Conservation (phyloP, 352 stramenopile genomes). For the Labyrinthula sp. region DNA sequence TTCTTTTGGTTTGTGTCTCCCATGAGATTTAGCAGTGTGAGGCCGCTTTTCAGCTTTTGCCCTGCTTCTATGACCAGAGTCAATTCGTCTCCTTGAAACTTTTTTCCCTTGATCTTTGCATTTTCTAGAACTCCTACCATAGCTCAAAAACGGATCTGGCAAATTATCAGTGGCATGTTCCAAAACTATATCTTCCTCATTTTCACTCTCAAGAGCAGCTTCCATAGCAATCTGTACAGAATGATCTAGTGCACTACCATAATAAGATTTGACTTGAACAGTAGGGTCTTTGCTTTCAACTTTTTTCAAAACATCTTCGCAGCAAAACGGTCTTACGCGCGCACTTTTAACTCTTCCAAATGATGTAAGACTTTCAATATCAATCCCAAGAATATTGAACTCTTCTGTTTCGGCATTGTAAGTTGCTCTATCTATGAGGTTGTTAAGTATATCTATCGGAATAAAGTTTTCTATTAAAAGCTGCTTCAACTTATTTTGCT, state of each 20-base stretch:
- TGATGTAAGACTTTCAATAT: slow-evolving; percentile 43
- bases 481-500: slow-evolving; percentile 80
- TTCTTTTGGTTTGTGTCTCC: no score
- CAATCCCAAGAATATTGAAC: slow-evolving; percentile 55
- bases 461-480: slow-evolving; percentile 65
- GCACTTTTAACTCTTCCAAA: slow-evolving; percentile 44
- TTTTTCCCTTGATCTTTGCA: no score
- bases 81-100: no score
- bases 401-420: slow-evolving; percentile 63
- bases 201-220: slow-evolving; percentile 44
- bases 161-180: no score
- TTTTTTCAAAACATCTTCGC: slow-evolving; percentile 60
- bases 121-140: no score
- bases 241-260: slow-evolving; percentile 38
- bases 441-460: slow-evolving; percentile 37
- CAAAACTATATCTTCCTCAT: no score
- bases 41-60: no score
- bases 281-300: slow-evolving; percentile 65
- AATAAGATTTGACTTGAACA: slow-evolving; percentile 51
- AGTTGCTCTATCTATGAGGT: slow-evolving; percentile 51
- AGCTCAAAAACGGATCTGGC: no score
- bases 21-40: no score
- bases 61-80: no score
- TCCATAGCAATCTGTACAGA: slow-evolving; percentile 44
- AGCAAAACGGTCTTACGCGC: slow-evolving; percentile 46